Evolutionary conservation across 805 yeast species (phyloP), one percentile per base, ranked within the genome.

Genomic region (Saccharomycopsis fibuligera): DNA sequence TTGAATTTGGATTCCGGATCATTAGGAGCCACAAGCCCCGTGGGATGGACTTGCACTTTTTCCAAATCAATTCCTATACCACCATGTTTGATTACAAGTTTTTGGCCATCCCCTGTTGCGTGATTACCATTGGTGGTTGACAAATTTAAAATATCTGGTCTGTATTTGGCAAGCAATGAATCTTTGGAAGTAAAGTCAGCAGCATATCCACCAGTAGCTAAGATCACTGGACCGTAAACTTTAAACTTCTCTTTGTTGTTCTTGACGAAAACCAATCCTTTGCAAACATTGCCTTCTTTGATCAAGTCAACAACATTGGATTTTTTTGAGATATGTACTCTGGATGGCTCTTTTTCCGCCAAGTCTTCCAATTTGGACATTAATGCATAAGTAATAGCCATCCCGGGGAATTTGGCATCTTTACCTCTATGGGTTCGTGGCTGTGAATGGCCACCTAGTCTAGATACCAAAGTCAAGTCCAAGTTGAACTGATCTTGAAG

Each of bases 381-480:
- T 37, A 79, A 62, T 8, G 71, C 69, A 54, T 75, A 77, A 3
- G 83, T 76, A 45, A 80, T 77, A 5, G 85, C 81, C 76, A 76
- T 76, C 1, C 85, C 86, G 2, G 85, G 85, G 45, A 79, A 78
- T 51, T 75, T 70, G 17, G 79, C 73, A 52, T 78, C 83, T 44
- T 76, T 74, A 1, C 95, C 90, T 57, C 95, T 73, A 62, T 86
- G 95, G 1, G 96, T 86, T 62, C 96, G 72, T 19, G 87, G 80
- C 44, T 73, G 78, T 1, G 89, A 80, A 60, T 86, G 95, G 2
- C 96, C 96, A 24, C 95, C 95, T 38, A 86, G 64, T 57, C 86
- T 76, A n/a, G 86, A 75, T 10, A 86, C 83, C 14, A 81, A 69
- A 5, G 84, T 74, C 48, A 86, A 66, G 57, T 81, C 86, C 44